Evolutionary conservation across 345 rosid genomes (phyloP).

Genomic region (Salix purpurea): DNA sequence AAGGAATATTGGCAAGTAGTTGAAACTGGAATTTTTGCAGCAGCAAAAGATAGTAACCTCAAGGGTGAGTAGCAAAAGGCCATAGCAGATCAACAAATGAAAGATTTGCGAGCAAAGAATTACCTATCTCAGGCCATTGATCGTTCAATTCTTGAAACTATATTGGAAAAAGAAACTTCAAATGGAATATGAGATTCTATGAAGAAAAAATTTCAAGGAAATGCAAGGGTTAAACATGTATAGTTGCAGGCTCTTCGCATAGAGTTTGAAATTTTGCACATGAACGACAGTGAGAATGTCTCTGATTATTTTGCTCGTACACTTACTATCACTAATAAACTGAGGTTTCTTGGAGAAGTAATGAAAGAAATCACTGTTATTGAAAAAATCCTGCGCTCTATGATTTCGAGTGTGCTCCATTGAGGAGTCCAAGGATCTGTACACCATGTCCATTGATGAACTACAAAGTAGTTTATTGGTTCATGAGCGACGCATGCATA

Average conservation of each 20-base stretch:
- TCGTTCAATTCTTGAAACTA: constrained; percentile 1
- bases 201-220: constrained; percentile 5
- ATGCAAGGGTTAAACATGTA: constrained; percentile 2
- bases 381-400: constrained; percentile 2
- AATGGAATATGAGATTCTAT: constrained; percentile 8
- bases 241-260: background rate
- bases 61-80: no score
- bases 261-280: constrained; percentile 4
- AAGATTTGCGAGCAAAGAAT: constrained; percentile 1
- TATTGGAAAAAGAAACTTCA: background rate
- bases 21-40: no score
- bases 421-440: constrained; percentile 3
- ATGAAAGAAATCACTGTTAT: constrained; percentile 3
- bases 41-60: no score
- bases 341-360: background rate
- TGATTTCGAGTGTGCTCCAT: background rate
- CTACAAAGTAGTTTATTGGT: background rate
- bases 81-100: background rate
- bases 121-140: constrained; percentile 16
- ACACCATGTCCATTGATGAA: background rate
- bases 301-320: no score
- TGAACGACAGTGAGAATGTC: background rate
- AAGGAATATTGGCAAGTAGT: no score
- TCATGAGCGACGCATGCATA: background rate
- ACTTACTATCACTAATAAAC: no score